phyloP scores from a whole-genome alignment of 2,329 filamentous ascomycete species.

The Hymenotorrendiella dingleyae region DNA sequence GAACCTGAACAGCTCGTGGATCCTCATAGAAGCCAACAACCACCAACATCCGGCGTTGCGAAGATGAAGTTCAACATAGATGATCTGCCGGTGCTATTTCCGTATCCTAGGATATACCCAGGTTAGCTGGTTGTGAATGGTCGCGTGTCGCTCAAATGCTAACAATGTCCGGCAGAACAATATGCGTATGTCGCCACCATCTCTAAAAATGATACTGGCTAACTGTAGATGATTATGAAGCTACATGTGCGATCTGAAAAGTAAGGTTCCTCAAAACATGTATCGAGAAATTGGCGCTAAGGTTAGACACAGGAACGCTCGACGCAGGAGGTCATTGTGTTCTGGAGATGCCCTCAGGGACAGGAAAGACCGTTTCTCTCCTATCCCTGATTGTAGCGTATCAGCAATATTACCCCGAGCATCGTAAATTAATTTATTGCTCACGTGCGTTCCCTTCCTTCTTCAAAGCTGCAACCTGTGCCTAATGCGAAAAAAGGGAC shows the following conservation, averaged over 20 bases:
- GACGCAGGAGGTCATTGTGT: slow-evolving; percentile 95
- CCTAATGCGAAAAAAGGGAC: slow-evolving; percentile 49
- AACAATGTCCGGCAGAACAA: slow-evolving; percentile 55
- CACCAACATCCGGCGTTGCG: slow-evolving; percentile 9
- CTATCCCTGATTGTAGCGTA: slow-evolving; percentile 95
- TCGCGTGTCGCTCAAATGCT: slow-evolving; percentile 9
- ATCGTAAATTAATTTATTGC: slow-evolving; percentile 96
- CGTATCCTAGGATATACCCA: slow-evolving; percentile 70
- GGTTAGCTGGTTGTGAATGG: slow-evolving; percentile 25
- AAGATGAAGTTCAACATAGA: slow-evolving; percentile 78
- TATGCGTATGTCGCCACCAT: slow-evolving; percentile 45
- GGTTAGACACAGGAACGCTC: slow-evolving; percentile 55
- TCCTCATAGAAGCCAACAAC: slow-evolving; percentile 1
- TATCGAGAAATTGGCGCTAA: background rate
- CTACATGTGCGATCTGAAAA: slow-evolving; percentile 82
- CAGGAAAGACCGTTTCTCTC: slow-evolving; percentile 93
- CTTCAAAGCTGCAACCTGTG: background rate
- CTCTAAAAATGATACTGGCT: slow-evolving; percentile 3
- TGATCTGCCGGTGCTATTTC: slow-evolving; percentile 65
- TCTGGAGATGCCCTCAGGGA: slow-evolving; percentile 97
- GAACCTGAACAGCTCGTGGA: too few relatives aligned
- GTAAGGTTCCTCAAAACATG: slow-evolving; percentile 31
- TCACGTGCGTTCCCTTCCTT: slow-evolving; percentile 59
- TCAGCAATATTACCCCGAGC: slow-evolving; percentile 87
- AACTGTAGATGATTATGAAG: slow-evolving; percentile 31